Evolutionary conservation across 345 rosid genomes (phyloP).

Genomic region (Adansonia digitata): DNA sequence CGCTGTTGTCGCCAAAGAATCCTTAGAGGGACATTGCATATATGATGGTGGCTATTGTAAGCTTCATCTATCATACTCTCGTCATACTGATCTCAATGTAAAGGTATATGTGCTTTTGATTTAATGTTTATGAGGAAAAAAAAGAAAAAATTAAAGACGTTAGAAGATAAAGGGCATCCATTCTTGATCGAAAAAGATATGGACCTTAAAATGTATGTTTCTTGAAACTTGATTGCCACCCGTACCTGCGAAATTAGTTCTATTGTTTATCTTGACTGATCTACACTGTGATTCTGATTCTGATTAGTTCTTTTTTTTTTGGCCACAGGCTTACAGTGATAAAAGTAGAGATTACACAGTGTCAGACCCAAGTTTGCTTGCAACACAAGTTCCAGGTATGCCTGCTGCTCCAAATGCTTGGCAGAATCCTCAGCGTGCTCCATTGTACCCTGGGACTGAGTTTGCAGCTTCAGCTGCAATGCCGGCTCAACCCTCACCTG

Average conservation of each 20-base stretch:
- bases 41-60: slow-evolving; percentile 99
- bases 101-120: slow-evolving; percentile 81
- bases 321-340: slow-evolving; percentile 70
- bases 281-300: background rate
- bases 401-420: slow-evolving; percentile 44
- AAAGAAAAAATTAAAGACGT: slow-evolving; percentile 27
- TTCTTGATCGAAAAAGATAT: slow-evolving; percentile 31
- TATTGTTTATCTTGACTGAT: background rate
- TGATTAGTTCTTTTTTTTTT: background rate
- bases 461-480: slow-evolving; percentile 35
- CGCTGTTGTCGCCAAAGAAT: slow-evolving; percentile 80
- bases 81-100: slow-evolving; percentile 99
- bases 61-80: slow-evolving; percentile 99
- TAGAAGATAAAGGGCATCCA: slow-evolving; percentile 37
- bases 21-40: slow-evolving; percentile 97
- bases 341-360: slow-evolving; percentile 93
- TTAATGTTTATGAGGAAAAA: slow-evolving; percentile 44
- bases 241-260: slow-evolving; percentile 4
- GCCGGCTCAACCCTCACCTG: slow-evolving; percentile 32
- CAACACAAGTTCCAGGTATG: slow-evolving; percentile 40
- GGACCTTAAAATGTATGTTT: slow-evolving; percentile 47
- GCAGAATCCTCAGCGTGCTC: slow-evolving; percentile 55
- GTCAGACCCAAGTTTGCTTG: slow-evolving; percentile 52
- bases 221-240: slow-evolving; percentile 31
- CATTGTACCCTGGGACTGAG: slow-evolving; percentile 33